Evolutionary conservation across 108 stramenopile genomes (phyloP).

Genomic region (Fragilaria radians): DNA sequence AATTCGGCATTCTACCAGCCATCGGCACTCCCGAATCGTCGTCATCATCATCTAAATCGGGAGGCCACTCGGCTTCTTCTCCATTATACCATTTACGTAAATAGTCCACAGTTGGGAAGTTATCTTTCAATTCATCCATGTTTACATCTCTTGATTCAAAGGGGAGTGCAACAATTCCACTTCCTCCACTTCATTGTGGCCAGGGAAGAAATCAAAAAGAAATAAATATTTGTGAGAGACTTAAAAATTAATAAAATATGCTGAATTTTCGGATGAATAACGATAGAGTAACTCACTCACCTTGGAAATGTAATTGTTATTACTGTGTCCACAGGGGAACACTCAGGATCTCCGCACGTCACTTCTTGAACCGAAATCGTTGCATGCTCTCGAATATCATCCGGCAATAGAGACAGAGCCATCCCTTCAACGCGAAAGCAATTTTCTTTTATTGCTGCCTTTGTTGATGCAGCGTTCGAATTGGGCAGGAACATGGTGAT

Average conservation of each 20-base stretch:
- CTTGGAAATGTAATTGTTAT: constrained; percentile 66
- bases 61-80: constrained; percentile 84
- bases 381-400: constrained; percentile 40
- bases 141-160: constrained; percentile 70
- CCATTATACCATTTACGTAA: constrained; percentile 65
- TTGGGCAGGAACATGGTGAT: constrained; percentile 67
- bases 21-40: neutral
- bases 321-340: constrained; percentile 80
- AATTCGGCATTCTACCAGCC: constrained; percentile 32
- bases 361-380: constrained; percentile 70
- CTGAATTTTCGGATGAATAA: no score
- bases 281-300: no score
- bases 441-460: constrained; percentile 26
- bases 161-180: constrained; percentile 73
- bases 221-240: no score
- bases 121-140: constrained; percentile 44
- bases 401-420: constrained; percentile 58
- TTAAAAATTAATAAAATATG: no score
- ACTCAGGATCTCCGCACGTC: constrained; percentile 80
- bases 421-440: constrained; percentile 52
- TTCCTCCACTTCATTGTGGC: constrained; percentile 47
- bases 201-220: no score
- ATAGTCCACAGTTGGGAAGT: constrained; percentile 61
- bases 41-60: constrained; percentile 29
- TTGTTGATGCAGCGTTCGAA: constrained; percentile 18